Evolutionary conservation across 768 basidiomycete species (phyloP), one percentile per base, ranked within the genome.

Genomic region (Termitomyces sp.): DNA sequence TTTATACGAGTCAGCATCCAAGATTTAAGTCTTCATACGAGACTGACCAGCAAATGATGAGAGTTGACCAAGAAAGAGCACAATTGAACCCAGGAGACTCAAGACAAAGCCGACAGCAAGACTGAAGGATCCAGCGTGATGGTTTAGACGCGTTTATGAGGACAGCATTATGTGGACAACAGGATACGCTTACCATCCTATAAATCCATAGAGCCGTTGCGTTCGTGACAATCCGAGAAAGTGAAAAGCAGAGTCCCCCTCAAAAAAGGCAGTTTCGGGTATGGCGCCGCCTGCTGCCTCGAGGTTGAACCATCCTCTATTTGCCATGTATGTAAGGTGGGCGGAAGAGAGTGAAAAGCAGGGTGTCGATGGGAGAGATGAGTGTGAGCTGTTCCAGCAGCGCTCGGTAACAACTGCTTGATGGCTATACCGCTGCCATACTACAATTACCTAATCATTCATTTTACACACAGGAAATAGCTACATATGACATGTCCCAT

Each of bases 301-400:
- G 66, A 94, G 84, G 67, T 94, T 93, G 69, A 92, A 81, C 91
- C 91, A 94, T 64, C 91, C 90, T 75, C 86, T 89, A 64, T 77
- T 79, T 50, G 82, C 74, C 76, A 82, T 83, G 57, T 34, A 29
- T 48, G 18, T 6, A 46, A 51, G 50, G 39, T 42, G 46, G 48
- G 39, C 2, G 52, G 37, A 33, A 39, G 44, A 51, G 29, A 26
- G 15, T 10, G 15, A n/a, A 24, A 44, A 55, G 55, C 59, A 39
- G 37, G 28, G 12, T 29, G 34, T 51, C 36, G 16, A 26, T 10
- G 18, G 13, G 24, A 24, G 9, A 24, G 20, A 10, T 5, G 31
- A 20, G 31, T 6, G 51, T 33, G 15, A n/a, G 68, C 70, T 70
- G 72, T 71, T 67, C 73, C 72, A 69, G 70, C 72, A 74, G 73